Evolutionary conservation across 2,329 filamentous ascomycete genomes (phyloP).

Genomic region (Cryphonectria parasitica): DNA sequence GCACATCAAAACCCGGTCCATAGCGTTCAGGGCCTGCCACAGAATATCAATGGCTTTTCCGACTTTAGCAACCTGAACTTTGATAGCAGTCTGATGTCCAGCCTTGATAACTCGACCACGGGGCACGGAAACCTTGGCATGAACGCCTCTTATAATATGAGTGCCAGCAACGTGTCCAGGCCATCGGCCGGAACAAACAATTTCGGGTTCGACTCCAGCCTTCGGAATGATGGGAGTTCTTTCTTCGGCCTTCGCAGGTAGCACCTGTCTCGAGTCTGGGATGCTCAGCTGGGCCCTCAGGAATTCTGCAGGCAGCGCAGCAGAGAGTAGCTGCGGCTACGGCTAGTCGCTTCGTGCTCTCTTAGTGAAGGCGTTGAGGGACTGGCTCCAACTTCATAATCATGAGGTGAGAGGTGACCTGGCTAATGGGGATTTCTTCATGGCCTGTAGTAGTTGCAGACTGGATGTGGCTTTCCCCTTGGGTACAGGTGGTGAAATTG

Average conservation of each 20-base stretch:
- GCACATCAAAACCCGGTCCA: constrained; percentile 25
- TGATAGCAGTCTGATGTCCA: constrained; percentile 31
- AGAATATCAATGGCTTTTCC: constrained; percentile 32
- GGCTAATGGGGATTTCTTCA: background rate
- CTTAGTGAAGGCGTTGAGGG: background rate
- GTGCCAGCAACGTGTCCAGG: constrained; percentile 33
- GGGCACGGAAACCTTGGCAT: constrained; percentile 34
- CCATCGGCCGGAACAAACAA: constrained; percentile 33
- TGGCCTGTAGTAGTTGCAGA: background rate
- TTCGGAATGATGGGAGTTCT: constrained; percentile 27
- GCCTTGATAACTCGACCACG: constrained; percentile 35
- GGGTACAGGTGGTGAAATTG: background rate
- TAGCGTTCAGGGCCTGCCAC: constrained; percentile 28
- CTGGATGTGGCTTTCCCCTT: background rate
- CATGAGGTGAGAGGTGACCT: background rate
- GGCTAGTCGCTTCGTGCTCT: background rate
- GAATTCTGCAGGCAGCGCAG: background rate
- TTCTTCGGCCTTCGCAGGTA: constrained; percentile 34
- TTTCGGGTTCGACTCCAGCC: constrained; percentile 36
- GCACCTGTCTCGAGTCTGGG: background rate
- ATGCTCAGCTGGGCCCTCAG: background rate
- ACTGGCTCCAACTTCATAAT: background rate
- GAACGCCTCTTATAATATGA: constrained; percentile 35
- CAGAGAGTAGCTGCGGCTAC: background rate
- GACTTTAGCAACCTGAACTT: constrained; percentile 35